Evolutionary conservation across 345 rosid genomes (phyloP), one percentile per base, ranked within the genome.

Genomic region (Microcos paniculata): DNA sequence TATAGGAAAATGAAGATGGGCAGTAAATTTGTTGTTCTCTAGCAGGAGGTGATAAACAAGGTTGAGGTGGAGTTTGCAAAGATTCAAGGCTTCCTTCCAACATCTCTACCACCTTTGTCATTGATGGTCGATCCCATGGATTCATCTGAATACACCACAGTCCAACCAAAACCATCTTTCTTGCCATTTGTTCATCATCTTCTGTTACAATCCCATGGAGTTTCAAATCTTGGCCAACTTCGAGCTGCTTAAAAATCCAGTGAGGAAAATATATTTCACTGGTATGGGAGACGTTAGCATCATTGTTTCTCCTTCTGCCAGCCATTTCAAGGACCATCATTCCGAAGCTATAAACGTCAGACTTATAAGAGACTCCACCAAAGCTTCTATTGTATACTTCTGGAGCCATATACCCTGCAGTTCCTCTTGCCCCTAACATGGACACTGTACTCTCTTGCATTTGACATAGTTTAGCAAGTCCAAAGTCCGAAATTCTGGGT

Each of bases 311-410:
- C 71, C 80, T 79, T 33, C 75, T 77, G 11, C 82, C 84, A 21
- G 84, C 76, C 80, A 87, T 83, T 14, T 83, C 80, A 0, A 83
- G 77, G 48, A 84, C 57, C 62, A 87, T 46, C 87, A 83, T 87
- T 38, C 88, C 88, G 1, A 83, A 85, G 63, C 90, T 87, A 1
- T 83, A 87, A 6, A 87, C 85, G 72, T 87, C 87, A 0, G 87
- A 80, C 40, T 35, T 35, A 7, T 35, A 35, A 35, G 40, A 35
- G 40, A 35, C 40, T 35, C 40, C 40, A 35, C 40, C 40, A 35
- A 35, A 35, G 40, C 40, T 35, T 35, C 40, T 35, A 7, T 35
- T 35, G 40, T 3, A 35, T 35, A 35, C 40, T 2, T 35, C 40
- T 0, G 40, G 40, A 35, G 40, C 40, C 40, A 35, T 35, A 35